Base-by-base conservation (phyloP, 441 rosid species). In the Brassica hybrid region DNA sequence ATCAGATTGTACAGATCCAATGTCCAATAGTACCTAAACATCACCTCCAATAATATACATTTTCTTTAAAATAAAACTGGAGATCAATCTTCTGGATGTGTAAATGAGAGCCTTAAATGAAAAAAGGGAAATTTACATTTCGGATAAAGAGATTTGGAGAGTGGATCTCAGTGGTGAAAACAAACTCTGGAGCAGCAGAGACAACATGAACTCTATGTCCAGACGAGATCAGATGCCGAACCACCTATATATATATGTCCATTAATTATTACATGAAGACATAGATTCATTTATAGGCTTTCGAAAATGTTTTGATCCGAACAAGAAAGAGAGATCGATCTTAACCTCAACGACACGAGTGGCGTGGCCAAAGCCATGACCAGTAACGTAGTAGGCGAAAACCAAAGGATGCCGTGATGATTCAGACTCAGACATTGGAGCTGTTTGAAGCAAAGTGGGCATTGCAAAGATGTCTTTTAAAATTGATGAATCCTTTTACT, bases 301-400 rank as follows among this genome's bases (percentile, higher is more conserved):
- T 45, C 11, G 13, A 57, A 18, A 63, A 41, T 32, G 67, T 27
- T 27, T 36, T 74, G 52, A 73, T 73, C 69, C 14, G 23, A 38
- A 23, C 32, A 36, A 62, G 54, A 23, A 36, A 62, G n/a, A 52
- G 3, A 64, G 23, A 21, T 21, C 23, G 23, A 21, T 21, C 12
- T 61, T 17, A 65, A 94, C 99, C 96, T 94, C 98, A 13, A 94
- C 96, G 30, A 93, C 99, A 57, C 97, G 96, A 83, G 98, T 94
- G 83, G 99, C 96, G 76, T 93, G 99, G 65, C 98, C 97, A 79
- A 93, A 91, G 13, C 99, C 99, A 79, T 93, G 99, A 17, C 99
- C 99, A 71, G 97, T 93, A 82, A 94, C 96, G 19, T 93, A 93
- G 79, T 93, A 93, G 25, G 97, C 94, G 59, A 94, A 93, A 30